Evolutionary conservation across 1,139 yeast species (phyloP), one percentile per base, ranked within the genome.

Genomic region (Candida pseudocylindracea): DNA sequence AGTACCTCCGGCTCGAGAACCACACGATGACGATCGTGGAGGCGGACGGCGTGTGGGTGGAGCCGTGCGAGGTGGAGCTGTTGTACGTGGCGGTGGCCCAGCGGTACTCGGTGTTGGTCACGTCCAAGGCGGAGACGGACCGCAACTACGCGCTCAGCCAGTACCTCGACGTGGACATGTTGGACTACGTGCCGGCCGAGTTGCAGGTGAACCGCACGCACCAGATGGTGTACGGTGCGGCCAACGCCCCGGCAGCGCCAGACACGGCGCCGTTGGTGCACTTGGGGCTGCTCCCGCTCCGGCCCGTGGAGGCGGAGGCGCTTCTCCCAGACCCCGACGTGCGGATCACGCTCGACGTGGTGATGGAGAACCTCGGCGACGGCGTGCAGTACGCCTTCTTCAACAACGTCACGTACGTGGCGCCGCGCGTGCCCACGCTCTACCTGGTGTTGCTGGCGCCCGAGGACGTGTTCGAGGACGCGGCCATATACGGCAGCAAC

Each of bases 11-110:
- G 57, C 65, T 85, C 48, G 93, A 85, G 53, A 93, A 71, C 50
- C 94, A 85, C 52, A 67, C 64, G 27, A 61, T 85, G 50, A 67
- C 74, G 5, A 72, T 85, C 34, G 78, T 85, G 35, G 96, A 83
- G 46, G 68, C 72, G 20, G 91, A 76, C 50, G 91, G 91, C 38
- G 60, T 71, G 25, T 65, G 62, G 37, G 72, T 72, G 12, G 57
- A 70, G 38, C 75, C 74, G 10, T 57, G 59, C 36, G 55, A 50
- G 5, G 66, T 76, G n/a, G 62, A 66, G 30, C 55, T 67, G 47
- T 42, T 74, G 32, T 73, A 74, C 44, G 46, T 76, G 31, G 60
- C 81, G 1, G 74, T 71, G 28, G 91, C 81, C 28, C 88, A 76
- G 52, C 60, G 91, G 48, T 63, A 70, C 42, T 57, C 72, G 31